phyloP scores from a whole-genome alignment of 768 basidiomycete genomes.

The Suillus occidentalis region DNA sequence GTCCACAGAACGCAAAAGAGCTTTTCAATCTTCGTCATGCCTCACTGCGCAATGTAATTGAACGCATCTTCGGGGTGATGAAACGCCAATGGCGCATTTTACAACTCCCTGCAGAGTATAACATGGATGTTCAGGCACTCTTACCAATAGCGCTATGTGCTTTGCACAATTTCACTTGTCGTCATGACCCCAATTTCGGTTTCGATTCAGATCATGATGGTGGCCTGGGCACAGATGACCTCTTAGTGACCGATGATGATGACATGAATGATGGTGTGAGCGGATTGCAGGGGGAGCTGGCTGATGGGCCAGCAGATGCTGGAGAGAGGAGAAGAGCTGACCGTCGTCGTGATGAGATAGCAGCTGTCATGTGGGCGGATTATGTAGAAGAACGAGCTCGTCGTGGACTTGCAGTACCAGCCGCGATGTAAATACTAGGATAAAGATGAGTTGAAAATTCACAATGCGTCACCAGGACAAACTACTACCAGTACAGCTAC shows the following conservation, averaged over 20 bases:
- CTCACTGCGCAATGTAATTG: background rate
- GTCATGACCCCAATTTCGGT: background rate
- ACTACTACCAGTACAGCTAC: no score
- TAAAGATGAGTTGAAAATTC: no score
- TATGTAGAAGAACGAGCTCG: background rate
- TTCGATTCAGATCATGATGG: no score
- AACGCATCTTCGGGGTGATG: background rate
- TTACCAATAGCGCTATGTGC: background rate
- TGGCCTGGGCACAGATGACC: no score
- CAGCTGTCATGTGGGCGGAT: background rate
- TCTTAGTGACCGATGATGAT: no score
- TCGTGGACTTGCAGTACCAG: no score
- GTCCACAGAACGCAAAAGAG: background rate
- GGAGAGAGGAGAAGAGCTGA: background rate
- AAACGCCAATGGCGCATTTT: background rate
- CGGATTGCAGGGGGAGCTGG: background rate
- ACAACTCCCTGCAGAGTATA: background rate
- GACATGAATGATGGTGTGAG: background rate
- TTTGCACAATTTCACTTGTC: background rate
- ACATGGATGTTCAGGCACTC: background rate
- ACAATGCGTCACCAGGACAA: no score
- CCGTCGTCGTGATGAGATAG: background rate
- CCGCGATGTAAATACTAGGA: no score
- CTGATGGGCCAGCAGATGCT: background rate
- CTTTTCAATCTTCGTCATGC: background rate